Percentiles rank a stretch among this genome's conserved stretches.
These are phyloP conservation scores for Astraeus odoratus DNA, from an alignment of 768 basidiomycete genomes.

Conservation along the genomic window DNA sequence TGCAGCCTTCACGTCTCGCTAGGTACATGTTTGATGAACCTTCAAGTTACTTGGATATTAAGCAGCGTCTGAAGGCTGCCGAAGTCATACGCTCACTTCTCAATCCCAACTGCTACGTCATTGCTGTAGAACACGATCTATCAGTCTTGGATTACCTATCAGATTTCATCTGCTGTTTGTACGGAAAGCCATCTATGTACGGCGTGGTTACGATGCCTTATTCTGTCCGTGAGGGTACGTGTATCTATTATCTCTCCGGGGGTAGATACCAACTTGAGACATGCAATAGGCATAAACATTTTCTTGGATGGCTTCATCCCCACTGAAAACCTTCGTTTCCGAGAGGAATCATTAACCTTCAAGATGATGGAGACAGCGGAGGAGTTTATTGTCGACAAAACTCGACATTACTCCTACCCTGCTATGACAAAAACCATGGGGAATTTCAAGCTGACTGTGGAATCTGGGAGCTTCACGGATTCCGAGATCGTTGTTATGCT, in stretches of 20 bases:
- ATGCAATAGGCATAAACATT: slow-evolving; percentile 84
- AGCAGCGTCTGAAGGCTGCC: slow-evolving; percentile 90
- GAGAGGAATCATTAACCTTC: slow-evolving; percentile 91
- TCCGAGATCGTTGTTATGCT: slow-evolving; percentile 99
- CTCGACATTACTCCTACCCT: slow-evolving; percentile 87
- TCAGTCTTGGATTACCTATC: slow-evolving; percentile 98
- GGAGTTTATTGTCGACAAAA: slow-evolving; percentile 80
- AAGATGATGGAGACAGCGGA: slow-evolving; percentile 98
- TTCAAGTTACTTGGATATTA: slow-evolving; percentile 95
- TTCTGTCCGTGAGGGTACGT: slow-evolving; percentile 90
- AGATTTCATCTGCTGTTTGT: slow-evolving; percentile 96
- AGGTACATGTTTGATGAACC: slow-evolving; percentile 99
- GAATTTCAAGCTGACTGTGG: slow-evolving; percentile 89
- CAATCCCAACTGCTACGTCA: slow-evolving; percentile 80
- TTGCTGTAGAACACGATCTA: slow-evolving; percentile 98
- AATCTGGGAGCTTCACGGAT: slow-evolving; percentile 90
- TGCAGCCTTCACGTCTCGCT: slow-evolving; percentile 6
- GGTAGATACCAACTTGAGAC: neutral
- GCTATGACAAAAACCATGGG: slow-evolving; percentile 97
- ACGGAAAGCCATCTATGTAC: slow-evolving; percentile 96
- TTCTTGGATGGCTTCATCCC: slow-evolving; percentile 99
- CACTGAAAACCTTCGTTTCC: slow-evolving; percentile 96
- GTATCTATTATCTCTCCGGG: neutral
- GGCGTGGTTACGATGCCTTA: slow-evolving; percentile 99
- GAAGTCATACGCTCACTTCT: slow-evolving; percentile 89